Base-by-base conservation (phyloP, 148 eudicot genomes). In the Vaccinium macrocarpon region DNA sequence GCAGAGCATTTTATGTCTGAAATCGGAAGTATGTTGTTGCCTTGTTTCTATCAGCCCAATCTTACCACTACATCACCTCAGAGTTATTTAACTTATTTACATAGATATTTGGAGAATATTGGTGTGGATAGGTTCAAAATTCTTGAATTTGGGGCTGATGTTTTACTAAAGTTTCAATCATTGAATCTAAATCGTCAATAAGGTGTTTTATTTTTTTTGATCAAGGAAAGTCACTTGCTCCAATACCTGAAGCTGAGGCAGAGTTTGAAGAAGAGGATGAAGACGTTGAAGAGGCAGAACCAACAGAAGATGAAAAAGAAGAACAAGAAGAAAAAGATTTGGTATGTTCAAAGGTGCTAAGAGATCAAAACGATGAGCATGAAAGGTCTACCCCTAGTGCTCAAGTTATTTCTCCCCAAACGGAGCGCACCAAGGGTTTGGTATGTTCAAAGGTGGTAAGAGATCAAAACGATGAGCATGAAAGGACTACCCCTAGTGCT, bases 211-310 rank as follows among this genome's bases (percentile, higher is more conserved):
- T 82, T 64, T 80, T 83, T 66, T 27, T 88, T 59, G 91, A 80
- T 88, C 86, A 93, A 92, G 98, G 93, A 89, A 88, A 95, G 98
- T 89, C 94, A 51, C 98, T 95, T 85, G 95, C 98, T 84, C 93
- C 98, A 84, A 95, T 95, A 88, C 96, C 96, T 11, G 98, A 90
- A 85, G 92, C 84, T 80, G 92, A 90, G 64, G 79, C 88, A 27
- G 90, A 90, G 85, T 81, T 81, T 53, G 92, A 90, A 82, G 85
- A 82, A 78, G 85, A 82, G 70, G 73, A 57, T 70, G 85, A 86
- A 48, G 92, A 89, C 81, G 86, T 81, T 55, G 89, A 87, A 82
- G 88, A 88, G 29, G 25, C 73, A 61, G 86, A 88, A 83, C 52
- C 74, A 42, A 61, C 18, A 35, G 57, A 76, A 50, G 86, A 85